phyloP scores from a whole-genome alignment of 2,329 filamentous ascomycete species.

The Talaromyces sp. region DNA sequence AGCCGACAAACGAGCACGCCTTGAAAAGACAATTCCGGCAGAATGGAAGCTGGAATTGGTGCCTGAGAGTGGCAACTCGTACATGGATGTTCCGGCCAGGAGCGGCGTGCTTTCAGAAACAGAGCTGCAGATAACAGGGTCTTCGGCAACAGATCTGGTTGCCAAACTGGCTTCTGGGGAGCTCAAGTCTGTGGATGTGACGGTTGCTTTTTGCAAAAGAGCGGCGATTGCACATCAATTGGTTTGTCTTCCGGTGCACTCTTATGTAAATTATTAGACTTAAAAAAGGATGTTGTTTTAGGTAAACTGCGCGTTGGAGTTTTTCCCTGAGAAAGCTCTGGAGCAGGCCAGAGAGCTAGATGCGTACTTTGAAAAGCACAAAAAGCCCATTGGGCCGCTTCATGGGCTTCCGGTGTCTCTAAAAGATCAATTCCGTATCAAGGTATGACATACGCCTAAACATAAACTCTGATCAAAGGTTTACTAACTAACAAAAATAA shows the following conservation, averaged over 20 bases:
- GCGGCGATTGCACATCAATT: slow-evolving; percentile 24
- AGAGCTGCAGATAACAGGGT: slow-evolving; percentile 15
- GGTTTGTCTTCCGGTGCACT: no score
- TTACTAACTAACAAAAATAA: background rate
- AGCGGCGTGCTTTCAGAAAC: slow-evolving; percentile 13
- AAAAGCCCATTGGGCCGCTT: slow-evolving; percentile 39
- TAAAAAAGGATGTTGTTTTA: background rate
- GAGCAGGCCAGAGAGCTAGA: slow-evolving; percentile 16
- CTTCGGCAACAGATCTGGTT: slow-evolving; percentile 14
- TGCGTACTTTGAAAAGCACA: slow-evolving; percentile 15
- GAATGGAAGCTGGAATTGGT: slow-evolving; percentile 14
- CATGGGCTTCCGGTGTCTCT: slow-evolving; percentile 50
- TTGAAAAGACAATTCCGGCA: slow-evolving; percentile 15
- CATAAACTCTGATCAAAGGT: background rate
- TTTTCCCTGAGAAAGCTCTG: slow-evolving; percentile 19
- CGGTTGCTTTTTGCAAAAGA: slow-evolving; percentile 44
- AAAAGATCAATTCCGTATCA: slow-evolving; percentile 57
- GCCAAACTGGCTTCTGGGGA: slow-evolving; percentile 14
- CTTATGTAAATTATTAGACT: background rate
- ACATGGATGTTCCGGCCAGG: slow-evolving; percentile 12
- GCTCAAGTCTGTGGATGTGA: slow-evolving; percentile 16
- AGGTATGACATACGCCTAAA: slow-evolving; percentile 11
- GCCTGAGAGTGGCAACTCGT: slow-evolving; percentile 5
- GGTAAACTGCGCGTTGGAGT: slow-evolving; percentile 20
- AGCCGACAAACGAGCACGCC: slow-evolving; percentile 15